Evolutionary conservation across 768 basidiomycete genomes (phyloP), one percentile per base, ranked within the genome.

Genomic region (Kwoniella shandongensis): DNA sequence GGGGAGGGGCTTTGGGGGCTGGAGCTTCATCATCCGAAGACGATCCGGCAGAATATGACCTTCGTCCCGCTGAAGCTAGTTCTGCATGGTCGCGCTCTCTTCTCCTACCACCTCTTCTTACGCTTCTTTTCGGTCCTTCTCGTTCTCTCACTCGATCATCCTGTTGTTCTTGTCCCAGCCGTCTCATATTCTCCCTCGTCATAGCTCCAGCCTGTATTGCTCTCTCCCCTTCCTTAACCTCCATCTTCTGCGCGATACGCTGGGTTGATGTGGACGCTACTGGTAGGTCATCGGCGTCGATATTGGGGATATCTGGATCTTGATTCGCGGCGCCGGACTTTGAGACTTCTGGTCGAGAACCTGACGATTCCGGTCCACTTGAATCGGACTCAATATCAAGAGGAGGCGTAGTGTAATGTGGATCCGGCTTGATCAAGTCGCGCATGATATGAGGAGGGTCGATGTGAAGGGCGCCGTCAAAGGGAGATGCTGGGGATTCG

Each of bases 281-380:
- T 5, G 55, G 47, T 7, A 45, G 30, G 36, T 52, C 26, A 20
- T 49, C 48, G 23, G 30, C 11, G 2, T 42, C 39, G 22, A 70
- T 61, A 30, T 70, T 63, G 0, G 68, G 68, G 15, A 70, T 70
- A n/a, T 47, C 50, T 10, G 68, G 68, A 50, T 70, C 68, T 47
- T 70, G 68, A 30, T 70, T 70, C 4, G 61, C 53, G 1, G 63
- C n/a, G n/a, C 41, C 23, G n/a, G n/a, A 42, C 23, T 6, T 10
- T 17, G 41, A 18, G n/a, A n/a, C n/a, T 23, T 23, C 23, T 6
- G n/a, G n/a, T 42, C 23, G 41, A 18, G 41, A 23, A 6, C 41
- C 41, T 7, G 41, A 23, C 8, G n/a, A n/a, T 42, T 23, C 23
- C n/a, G n/a, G n/a, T 18, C 41, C n/a, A 17, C 41, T 23, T 42